Percentiles rank a stretch among this genome's conserved stretches.
Conservation (phyloP, 192 early-diverging fungal genomes). For the Umbelopsis sp. region DNA sequence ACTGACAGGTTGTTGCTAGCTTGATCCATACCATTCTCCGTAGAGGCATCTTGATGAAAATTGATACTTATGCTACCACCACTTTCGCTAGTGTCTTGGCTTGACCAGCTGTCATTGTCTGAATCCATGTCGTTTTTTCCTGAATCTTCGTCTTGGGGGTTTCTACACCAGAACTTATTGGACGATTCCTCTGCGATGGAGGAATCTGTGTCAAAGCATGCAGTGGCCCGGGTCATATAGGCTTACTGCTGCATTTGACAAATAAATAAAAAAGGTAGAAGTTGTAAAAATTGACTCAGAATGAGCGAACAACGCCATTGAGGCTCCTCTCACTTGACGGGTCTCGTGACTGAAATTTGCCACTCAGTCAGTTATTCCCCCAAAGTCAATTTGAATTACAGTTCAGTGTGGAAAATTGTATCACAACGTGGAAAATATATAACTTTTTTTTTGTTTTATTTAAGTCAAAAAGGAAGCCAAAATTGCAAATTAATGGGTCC, state of each 20-base stretch:
- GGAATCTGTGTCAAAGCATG: constrained; percentile 22
- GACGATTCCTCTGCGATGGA: constrained; percentile 16
- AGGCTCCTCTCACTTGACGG: too few relatives aligned
- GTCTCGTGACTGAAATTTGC: too few relatives aligned
- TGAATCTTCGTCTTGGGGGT: not conserved
- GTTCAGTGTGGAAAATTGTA: too few relatives aligned
- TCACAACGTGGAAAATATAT: not conserved
- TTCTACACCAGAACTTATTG: constrained; percentile 13
- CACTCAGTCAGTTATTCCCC: too few relatives aligned
- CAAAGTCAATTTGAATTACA: too few relatives aligned
- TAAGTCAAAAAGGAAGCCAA: too few relatives aligned
- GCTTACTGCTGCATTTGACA: constrained; percentile 20
- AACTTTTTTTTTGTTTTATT: constrained; percentile 1
- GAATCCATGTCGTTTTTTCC: constrained; percentile 16
- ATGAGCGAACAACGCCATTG: not conserved
- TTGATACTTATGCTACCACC: constrained; percentile 1
- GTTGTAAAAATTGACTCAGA: not conserved
- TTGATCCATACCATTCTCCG: not conserved
- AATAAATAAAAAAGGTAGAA: not conserved
- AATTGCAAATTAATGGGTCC: not conserved
- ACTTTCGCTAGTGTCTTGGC: not conserved
- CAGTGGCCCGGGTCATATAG: constrained; percentile 13
- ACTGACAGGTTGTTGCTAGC: too few relatives aligned
- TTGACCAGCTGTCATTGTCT: constrained; percentile 9
- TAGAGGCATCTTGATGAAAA: not conserved